A percentile compares a stretch with the other conserved stretches of the same genome.
Conservation (phyloP, 352 stramenopile species). For the Pythium insidiosum region DNA sequence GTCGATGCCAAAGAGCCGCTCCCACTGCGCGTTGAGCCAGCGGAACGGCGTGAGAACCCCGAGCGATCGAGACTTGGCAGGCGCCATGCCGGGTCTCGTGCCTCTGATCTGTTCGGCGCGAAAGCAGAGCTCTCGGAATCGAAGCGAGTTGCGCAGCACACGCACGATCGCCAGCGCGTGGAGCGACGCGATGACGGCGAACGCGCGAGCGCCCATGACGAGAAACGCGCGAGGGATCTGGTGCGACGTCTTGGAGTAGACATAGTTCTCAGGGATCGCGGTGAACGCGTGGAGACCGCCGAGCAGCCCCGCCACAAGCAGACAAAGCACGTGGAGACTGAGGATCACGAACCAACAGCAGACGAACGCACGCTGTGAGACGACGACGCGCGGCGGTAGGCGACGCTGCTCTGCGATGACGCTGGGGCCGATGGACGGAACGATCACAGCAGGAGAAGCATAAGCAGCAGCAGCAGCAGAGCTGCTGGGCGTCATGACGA, state of each 20-base stretch:
- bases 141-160: constrained; percentile 3
- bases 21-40: background rate
- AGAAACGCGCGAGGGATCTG: constrained; percentile 3
- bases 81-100: background rate
- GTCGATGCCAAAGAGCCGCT: background rate
- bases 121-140: constrained; percentile 1
- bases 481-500: no score
- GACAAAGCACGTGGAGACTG: background rate
- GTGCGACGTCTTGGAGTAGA: background rate
- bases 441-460: no score
- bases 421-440: no score
- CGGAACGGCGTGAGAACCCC: background rate
- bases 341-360: no score
- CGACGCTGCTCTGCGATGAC: no score
- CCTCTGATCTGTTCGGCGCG: no score
- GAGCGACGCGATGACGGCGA: constrained; percentile 1
- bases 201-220: background rate
- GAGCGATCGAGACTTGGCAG: background rate
- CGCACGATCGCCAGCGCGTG: constrained; percentile 1
- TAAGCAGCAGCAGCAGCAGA: no score
- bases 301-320: background rate
- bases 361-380: background rate
- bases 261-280: constrained; percentile 1
- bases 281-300: background rate
- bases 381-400: background rate